phyloP scores from a whole-genome alignment of 2,329 filamentous ascomycete species.

The Apiospora saccharicola region DNA sequence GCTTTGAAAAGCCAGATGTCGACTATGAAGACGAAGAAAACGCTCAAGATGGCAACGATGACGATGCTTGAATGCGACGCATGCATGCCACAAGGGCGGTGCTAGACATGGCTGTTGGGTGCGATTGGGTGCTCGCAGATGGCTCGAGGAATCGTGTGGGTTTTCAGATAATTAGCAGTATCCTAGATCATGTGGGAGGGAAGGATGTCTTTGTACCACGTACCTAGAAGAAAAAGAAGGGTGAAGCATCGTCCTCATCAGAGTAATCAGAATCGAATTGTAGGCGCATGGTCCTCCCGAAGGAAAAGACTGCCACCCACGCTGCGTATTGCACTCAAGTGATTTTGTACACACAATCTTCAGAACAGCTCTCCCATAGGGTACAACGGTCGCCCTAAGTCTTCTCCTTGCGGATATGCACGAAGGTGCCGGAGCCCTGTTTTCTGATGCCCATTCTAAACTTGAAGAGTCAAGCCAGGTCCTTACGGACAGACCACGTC shows the following conservation, averaged over 20 bases:
- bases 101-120: background rate
- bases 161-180: conserved; percentile 40
- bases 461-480: conserved; percentile 79
- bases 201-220: conserved; percentile 32
- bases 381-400: conserved; percentile 52
- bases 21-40: background rate
- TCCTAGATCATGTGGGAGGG: conserved; percentile 32
- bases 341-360: conserved; percentile 81
- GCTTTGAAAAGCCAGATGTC: background rate
- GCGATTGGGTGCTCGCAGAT: background rate
- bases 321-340: conserved; percentile 98
- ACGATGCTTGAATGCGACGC: background rate
- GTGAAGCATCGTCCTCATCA: conserved; percentile 80
- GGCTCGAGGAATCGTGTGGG: background rate
- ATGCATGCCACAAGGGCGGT: background rate
- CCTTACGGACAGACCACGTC: conserved; percentile 79
- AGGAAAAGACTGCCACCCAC: conserved; percentile 55
- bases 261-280: conserved; percentile 95
- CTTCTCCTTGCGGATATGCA: conserved; percentile 45
- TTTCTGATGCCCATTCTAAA: conserved; percentile 95
- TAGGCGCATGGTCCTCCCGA: conserved; percentile 45
- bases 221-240: conserved; percentile 45
- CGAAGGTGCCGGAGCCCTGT: conserved; percentile 60
- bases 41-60: background rate
- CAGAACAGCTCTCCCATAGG: conserved; percentile 92